phyloP scores from a whole-genome alignment of 306 rosid species.

The Neltuma alba region DNA sequence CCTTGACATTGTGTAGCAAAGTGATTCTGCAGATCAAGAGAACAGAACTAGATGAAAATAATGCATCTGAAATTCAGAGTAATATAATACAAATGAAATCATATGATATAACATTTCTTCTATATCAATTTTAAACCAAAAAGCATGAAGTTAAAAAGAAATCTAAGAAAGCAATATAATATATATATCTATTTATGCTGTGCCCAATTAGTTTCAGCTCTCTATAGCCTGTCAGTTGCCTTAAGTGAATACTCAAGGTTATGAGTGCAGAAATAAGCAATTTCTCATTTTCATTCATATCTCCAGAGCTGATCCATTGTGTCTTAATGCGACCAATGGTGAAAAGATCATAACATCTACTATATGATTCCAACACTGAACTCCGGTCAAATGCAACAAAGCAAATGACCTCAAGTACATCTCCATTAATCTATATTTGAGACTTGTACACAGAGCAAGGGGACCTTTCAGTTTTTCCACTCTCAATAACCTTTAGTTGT shows the following conservation, averaged over 20 bases:
- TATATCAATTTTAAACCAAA: neutral
- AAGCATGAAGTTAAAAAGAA: neutral
- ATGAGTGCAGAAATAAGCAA: conserved; percentile 11
- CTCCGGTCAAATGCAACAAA: no score
- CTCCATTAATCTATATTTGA: no score
- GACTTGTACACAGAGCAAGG: no score
- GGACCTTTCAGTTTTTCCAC: no score
- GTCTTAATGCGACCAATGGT: neutral
- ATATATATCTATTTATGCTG: neutral
- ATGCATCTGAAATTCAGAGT: conserved; percentile 25
- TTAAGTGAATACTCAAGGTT: neutral
- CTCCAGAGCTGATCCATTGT: neutral
- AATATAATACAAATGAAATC: conserved; percentile 5
- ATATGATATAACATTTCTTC: conserved; percentile 11
- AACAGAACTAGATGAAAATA: conserved; percentile 24
- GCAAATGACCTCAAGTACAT: no score
- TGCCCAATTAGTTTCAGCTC: neutral
- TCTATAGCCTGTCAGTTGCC: neutral
- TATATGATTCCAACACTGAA: no score
- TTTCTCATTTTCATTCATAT: conserved; percentile 9
- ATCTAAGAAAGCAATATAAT: neutral
- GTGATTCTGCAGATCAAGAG: conserved; percentile 39
- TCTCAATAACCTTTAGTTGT: no score
- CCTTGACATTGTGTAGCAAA: conserved; percentile 39
- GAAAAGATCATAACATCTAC: no score